A percentile compares a stretch with the other conserved stretches of the same genome.
Evolutionary conservation across 306 rosid species (phyloP).

Genomic region (Rubus idaeus): DNA sequence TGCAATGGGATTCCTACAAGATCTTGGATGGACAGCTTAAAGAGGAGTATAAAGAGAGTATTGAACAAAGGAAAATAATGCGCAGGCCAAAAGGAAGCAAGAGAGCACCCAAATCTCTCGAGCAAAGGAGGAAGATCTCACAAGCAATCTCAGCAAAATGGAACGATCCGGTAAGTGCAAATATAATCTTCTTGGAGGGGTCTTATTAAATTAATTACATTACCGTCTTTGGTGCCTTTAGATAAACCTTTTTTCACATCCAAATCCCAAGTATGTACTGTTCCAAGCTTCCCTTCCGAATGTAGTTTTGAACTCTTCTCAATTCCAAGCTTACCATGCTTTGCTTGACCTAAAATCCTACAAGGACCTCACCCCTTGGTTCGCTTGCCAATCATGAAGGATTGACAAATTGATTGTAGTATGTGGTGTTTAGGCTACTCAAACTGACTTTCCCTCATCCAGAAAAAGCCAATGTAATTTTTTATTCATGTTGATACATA

Average conservation of each 20-base stretch:
- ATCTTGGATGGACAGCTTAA: constrained; percentile 50
- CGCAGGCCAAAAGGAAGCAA: constrained; percentile 48
- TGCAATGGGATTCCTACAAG: constrained; percentile 83
- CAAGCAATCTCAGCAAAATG: constrained; percentile 90
- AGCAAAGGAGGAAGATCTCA: constrained; percentile 87
- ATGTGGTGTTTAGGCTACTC: not conserved
- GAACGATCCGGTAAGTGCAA: constrained; percentile 79
- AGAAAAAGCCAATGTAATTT: not conserved
- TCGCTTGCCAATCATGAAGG: not conserved
- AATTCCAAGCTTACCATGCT: not conserved
- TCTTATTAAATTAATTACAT: not conserved
- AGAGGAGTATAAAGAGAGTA: constrained; percentile 60
- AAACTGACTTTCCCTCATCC: constrained; percentile 6
- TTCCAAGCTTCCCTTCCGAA: not conserved
- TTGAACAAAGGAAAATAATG: constrained; percentile 55
- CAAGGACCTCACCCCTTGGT: not conserved
- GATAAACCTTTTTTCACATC: not conserved
- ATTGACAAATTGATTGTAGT: not conserved
- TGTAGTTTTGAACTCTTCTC: not conserved
- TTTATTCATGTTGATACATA: not conserved
- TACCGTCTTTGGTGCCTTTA: not conserved
- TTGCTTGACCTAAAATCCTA: not conserved
- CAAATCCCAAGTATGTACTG: not conserved
- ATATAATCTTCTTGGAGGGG: constrained; percentile 21
- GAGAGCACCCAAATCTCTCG: constrained; percentile 84